These are phyloP conservation scores for Leishmania guyanensis DNA, from an alignment of 208 protist genomes.

Conservation along the genomic window DNA sequence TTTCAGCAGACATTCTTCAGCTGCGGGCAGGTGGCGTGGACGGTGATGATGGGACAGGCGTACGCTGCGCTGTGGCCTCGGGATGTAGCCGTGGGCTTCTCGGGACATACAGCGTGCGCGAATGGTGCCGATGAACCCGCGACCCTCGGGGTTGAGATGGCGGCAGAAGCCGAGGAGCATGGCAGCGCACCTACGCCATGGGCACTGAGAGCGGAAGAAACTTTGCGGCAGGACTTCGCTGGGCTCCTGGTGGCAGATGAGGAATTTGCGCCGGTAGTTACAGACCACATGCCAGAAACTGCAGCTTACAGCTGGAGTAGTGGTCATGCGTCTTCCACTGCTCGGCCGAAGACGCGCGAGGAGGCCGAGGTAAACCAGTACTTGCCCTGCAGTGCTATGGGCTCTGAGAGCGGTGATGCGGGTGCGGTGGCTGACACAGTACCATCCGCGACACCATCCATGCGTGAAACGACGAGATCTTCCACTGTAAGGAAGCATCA, in stretches of 20 bases:
- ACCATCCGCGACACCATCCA: neutral
- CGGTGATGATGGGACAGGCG: constrained; percentile 59
- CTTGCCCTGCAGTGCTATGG: no score
- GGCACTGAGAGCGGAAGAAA: neutral
- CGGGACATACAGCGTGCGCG: neutral
- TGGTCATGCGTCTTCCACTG: neutral
- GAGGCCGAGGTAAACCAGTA: neutral
- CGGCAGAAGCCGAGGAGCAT: neutral
- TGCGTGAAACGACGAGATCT: neutral
- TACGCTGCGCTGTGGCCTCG: constrained; percentile 30
- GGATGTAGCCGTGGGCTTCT: neutral
- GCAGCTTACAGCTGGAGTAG: no score
- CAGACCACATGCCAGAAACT: neutral
- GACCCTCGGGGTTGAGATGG: neutral
- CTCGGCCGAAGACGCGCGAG: neutral
- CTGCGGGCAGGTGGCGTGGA: constrained; percentile 61
- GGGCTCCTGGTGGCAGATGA: neutral
- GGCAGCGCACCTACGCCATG: neutral
- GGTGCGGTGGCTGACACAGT: neutral
- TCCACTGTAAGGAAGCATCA: neutral
- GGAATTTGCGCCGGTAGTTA: neutral
- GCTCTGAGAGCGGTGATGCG: neutral
- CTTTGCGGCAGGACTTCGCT: no score
- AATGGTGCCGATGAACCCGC: neutral
- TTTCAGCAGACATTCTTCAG: constrained; percentile 58